These are phyloP conservation scores for Citrullus amarus DNA, from an alignment of 306 rosid species.

Conservation along the genomic window DNA sequence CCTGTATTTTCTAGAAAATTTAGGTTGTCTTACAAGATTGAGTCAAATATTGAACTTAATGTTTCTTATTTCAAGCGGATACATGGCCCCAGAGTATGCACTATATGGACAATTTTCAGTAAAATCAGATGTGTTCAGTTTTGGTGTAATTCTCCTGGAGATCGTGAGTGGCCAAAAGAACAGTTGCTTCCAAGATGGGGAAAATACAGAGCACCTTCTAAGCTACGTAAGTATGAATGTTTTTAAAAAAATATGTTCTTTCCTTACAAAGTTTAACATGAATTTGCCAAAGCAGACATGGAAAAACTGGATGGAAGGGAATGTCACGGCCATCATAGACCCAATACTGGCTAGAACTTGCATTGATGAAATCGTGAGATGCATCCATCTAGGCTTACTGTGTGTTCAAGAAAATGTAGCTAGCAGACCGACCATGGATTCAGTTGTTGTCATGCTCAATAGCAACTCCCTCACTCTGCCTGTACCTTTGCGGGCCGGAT, in stretches of 20 bases:
- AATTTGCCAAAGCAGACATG: not conserved
- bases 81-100: constrained; percentile 1
- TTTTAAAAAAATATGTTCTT: not conserved
- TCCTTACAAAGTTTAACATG: not conserved
- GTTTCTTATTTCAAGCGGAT: not conserved
- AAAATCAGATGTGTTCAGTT: not conserved
- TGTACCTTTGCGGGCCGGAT: not conserved
- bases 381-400: not conserved
- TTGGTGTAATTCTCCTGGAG: not conserved
- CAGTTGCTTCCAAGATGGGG: not conserved
- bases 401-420: constrained; percentile 1
- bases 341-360: not conserved
- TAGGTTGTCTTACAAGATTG: not conserved
- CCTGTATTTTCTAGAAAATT: not conserved
- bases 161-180: constrained; percentile 2
- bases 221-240: not conserved
- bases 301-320: constrained; percentile 2
- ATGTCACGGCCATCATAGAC: not conserved
- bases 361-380: not conserved
- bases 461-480: constrained; percentile 2
- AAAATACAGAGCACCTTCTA: not conserved
- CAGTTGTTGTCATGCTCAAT: constrained; percentile 5
- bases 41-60: not conserved
- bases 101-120: not conserved
- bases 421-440: not conserved